Base-by-base conservation (phyloP, 495 filamentous ascomycete species). In the Letharia lupina region DNA sequence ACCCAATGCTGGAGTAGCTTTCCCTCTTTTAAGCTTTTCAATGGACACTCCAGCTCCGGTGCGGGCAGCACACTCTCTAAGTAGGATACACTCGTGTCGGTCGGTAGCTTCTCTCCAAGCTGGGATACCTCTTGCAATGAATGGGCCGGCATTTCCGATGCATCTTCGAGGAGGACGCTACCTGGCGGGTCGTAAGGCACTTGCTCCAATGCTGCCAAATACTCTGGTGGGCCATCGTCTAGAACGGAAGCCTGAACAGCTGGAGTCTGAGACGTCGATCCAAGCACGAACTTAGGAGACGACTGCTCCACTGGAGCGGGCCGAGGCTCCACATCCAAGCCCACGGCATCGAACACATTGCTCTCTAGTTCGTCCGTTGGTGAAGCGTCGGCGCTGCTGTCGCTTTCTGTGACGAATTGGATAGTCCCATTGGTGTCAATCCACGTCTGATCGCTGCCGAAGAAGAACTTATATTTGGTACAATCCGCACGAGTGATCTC, bases 381-480 rank as follows among this genome's bases (percentile, higher is more conserved):
- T 28, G 48, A 63, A 18, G 45, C 28, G 50, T 63, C 10, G 35
- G 40, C 47, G 23, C 39, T 16, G 7, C 40, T 2, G 11, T 39
- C 12, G 52, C 33, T 56, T 54, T 42, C 59, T 20, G 31, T 23
- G 44, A 60, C 47, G 23, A 60, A 60, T 16, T 66, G 59, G 4
- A 60, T n/a, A n/a, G n/a, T n/a, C n/a, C 45, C 23, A 16, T 47
- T 13, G 33, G 28, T 52, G 16, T 64, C 50, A 44, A 20, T 28
- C 66, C 66, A 68, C 28, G 52, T 39, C 52, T 64, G 52, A 23
- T 68, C 62, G 12, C 13, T 4, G 20, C 39, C 66, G 47, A 68
- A 68, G 37, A 56, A 68, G 37, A 64, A 68, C 4, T 68, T 62
- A 15, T 68, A 68, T 47, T 61, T 68, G 23, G 31, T 60, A 11